Conservation (phyloP, 225 moss, liverwort and hornwort species). For the Pleurozium schreberi region DNA sequence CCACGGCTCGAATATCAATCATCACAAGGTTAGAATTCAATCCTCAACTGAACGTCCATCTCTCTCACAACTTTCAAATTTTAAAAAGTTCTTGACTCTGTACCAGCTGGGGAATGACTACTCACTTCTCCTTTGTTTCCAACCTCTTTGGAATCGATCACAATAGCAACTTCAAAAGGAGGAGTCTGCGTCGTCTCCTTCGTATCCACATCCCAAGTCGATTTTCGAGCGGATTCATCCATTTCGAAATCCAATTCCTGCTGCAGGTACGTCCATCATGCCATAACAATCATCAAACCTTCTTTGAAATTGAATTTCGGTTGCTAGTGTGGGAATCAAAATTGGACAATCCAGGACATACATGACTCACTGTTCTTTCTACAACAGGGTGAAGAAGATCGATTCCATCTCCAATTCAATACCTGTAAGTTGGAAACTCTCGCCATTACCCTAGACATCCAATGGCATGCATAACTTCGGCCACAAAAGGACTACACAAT, state of each 20-base stretch:
- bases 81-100: background rate
- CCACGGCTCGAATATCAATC: background rate
- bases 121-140: slow-evolving; percentile 23
- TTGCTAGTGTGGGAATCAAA: background rate
- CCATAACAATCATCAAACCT: background rate
- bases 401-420: background rate
- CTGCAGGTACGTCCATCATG: slow-evolving; percentile 2
- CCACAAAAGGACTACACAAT: background rate
- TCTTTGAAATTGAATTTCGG: background rate
- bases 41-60: background rate
- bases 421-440: background rate
- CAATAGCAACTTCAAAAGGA: slow-evolving; percentile 35
- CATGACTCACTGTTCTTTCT: background rate
- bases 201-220: slow-evolving; percentile 24
- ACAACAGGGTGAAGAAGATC: background rate
- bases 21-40: background rate
- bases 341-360: background rate
- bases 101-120: background rate
- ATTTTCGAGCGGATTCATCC: slow-evolving; percentile 27
- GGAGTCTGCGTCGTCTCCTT: slow-evolving; percentile 23
- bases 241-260: background rate
- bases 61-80: background rate
- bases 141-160: slow-evolving; percentile 4
- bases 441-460: background rate
- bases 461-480: background rate